Base-by-base conservation (phyloP, 371 early-diverging fungal genomes). In the Amoeboaphelidium protococcarum region DNA sequence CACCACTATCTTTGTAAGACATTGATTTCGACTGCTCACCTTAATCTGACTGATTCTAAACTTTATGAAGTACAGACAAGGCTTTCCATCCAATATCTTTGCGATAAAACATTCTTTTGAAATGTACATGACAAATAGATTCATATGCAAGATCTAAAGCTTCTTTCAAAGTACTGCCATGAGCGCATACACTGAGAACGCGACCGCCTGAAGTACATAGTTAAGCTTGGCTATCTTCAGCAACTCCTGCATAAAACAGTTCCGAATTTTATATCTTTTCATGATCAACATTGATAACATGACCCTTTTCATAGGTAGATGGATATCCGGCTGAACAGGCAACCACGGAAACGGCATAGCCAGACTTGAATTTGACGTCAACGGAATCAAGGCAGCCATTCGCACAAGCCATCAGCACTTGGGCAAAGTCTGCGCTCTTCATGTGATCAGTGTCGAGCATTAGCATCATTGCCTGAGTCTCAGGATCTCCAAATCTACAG, bases 401-500 rank as follows among this genome's bases (percentile, higher is more conserved):
- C 26, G 73, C 74, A 52, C 78, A 76, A 25, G 94, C 89, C 58
- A 85, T 50, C 66, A 86, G 66, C 42, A 91, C 72, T 51, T 86
- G 80, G 27, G 77, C 80, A 46, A 95, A 61, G 62, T 91, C 91
- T 23, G 74, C 72, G 6, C 10, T 10, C 6, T 31, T 16, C n/a
- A n/a, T n/a, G n/a, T n/a, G n/a, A 26, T 69, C 65, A 47, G 80
- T 76, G 51, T 72, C 71, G 44, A 95, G 63, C 27, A 95, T 65
- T 22, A 90, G 91, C 47, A 95, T 66, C 2, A 89, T 79, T 6
- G 79, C 87, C 60, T 95, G 84, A 13, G 91, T 91, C 60, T 95
- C 95, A 23, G 95, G 95, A 54, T 95, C 95, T 26, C 95, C 95
- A 50, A 95, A 91, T 23, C 95, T 77, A 51, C 82, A 81, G 57